These are phyloP conservation scores for Wickerhamiella azymoides DNA, from an alignment of 805 yeast species.

Conservation along the genomic window DNA sequence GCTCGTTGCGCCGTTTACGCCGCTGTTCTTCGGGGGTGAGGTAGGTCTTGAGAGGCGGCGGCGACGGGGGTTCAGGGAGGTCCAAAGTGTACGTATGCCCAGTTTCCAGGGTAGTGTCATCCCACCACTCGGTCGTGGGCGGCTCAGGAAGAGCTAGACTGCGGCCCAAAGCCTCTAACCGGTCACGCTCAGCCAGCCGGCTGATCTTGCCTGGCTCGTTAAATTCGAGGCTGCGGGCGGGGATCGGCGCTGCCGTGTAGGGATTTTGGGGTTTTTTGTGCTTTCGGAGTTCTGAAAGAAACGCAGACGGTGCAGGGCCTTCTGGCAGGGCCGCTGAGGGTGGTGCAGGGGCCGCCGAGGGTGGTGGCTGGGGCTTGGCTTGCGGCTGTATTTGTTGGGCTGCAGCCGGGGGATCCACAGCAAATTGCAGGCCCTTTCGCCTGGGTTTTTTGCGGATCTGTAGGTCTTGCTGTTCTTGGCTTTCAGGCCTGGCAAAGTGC, in stretches of 20 bases:
- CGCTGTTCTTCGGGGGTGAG: conserved; percentile 68
- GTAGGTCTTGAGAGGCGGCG: conserved; percentile 35
- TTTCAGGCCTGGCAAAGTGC: not conserved
- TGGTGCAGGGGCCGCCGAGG: too few relatives aligned
- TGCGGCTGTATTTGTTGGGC: too few relatives aligned
- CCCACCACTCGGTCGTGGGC: conserved; percentile 86
- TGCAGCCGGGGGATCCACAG: too few relatives aligned
- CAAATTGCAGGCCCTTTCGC: too few relatives aligned
- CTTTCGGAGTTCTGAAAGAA: not conserved
- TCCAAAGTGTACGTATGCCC: conserved; percentile 8
- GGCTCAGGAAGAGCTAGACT: conserved; percentile 32
- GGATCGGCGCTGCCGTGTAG: conserved; percentile 19
- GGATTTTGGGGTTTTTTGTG: conserved; percentile 14
- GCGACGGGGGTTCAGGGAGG: conserved; percentile 21
- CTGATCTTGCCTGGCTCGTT: conserved; percentile 53
- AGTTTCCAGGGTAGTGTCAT: conserved; percentile 29
- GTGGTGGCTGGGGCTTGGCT: too few relatives aligned
- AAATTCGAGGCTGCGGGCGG: conserved; percentile 31
- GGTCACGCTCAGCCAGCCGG: conserved; percentile 36
- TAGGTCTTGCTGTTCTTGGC: not conserved
- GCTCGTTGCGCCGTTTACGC: conserved; percentile 53
- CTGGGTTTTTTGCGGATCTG: not conserved
- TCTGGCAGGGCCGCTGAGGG: not conserved
- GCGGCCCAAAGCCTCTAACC: conserved; percentile 26
- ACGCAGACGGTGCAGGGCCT: not conserved